These are phyloP conservation scores for Lepidopterella palustris DNA, from an alignment of 495 filamentous ascomycete species.

Conservation along the genomic window DNA sequence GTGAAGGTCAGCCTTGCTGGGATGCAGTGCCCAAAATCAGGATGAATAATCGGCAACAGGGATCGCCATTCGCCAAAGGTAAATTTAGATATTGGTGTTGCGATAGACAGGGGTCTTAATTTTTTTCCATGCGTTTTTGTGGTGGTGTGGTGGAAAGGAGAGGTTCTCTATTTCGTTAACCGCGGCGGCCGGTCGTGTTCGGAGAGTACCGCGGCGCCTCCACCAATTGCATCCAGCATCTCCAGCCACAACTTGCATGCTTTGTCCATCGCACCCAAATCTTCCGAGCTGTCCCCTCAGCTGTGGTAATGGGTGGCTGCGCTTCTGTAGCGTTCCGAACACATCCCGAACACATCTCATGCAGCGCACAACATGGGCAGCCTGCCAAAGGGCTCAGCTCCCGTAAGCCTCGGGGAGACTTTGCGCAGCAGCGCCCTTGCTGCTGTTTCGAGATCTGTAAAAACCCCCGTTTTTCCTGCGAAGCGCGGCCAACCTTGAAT, in stretches of 20 bases:
- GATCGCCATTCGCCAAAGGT: not conserved
- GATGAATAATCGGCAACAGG: not conserved
- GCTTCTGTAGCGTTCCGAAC: no score
- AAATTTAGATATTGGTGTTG: not conserved
- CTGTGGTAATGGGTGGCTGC: no score
- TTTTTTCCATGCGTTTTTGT: not conserved
- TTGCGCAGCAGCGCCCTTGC: no score
- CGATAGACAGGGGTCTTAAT: not conserved
- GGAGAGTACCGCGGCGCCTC: not conserved
- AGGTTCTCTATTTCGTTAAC: not conserved
- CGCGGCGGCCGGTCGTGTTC: not conserved
- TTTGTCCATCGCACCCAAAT: not conserved
- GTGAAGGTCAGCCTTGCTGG: not conserved
- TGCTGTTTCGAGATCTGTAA: no score
- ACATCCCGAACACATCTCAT: no score
- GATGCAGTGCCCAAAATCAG: not conserved
- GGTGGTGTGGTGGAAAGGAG: not conserved
- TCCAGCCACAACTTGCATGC: not conserved
- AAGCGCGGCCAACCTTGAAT: no score
- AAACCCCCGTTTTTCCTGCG: no score
- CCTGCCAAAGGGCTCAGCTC: no score
- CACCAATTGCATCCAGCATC: not conserved
- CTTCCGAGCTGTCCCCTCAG: not conserved
- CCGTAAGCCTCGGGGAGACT: no score
- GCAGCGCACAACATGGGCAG: no score